Conservation (phyloP, 257 asterid species). For the Gentiana macrophylla region DNA sequence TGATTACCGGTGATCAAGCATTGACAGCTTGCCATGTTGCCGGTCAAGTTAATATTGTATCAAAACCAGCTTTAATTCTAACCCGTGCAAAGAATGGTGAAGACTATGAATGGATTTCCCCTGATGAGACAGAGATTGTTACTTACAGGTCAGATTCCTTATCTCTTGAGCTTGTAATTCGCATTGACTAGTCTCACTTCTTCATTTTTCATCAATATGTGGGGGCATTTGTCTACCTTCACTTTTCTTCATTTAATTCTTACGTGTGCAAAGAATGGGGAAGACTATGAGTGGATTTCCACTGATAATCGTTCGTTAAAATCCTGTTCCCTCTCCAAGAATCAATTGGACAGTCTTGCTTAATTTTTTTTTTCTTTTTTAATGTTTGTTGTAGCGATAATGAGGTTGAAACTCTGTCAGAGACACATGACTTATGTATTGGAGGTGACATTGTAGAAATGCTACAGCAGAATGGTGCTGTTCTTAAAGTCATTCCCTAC, state of each 20-base stretch:
- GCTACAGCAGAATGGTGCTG: constrained; percentile 74
- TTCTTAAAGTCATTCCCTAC: constrained; percentile 79
- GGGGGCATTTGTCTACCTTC: not conserved
- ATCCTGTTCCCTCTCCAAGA: not conserved
- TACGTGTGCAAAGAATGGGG: constrained; percentile 36
- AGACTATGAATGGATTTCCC: constrained; percentile 83
- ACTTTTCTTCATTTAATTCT: constrained; percentile 34
- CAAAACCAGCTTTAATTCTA: constrained; percentile 81
- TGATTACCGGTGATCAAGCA: constrained; percentile 99
- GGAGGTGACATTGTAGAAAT: constrained; percentile 94
- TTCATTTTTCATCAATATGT: not conserved
- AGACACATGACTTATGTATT: constrained; percentile 76
- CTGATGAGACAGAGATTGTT: constrained; percentile 56
- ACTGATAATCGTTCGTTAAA: constrained; percentile 46
- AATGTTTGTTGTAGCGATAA: constrained; percentile 37
- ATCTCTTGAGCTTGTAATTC: constrained; percentile 1
- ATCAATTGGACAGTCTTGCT: not conserved
- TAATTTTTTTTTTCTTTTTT: not conserved
- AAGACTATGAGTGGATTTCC: constrained; percentile 76
- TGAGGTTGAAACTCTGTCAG: constrained; percentile 78
- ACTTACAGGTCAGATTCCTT: constrained; percentile 43
- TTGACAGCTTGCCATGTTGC: constrained; percentile 99
- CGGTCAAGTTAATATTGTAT: constrained; percentile 78
- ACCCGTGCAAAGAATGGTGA: constrained; percentile 37
- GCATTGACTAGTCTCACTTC: constrained; percentile 5